phyloP scores from a whole-genome alignment of 169 alveolate species.

The Plasmodium sp. region DNA sequence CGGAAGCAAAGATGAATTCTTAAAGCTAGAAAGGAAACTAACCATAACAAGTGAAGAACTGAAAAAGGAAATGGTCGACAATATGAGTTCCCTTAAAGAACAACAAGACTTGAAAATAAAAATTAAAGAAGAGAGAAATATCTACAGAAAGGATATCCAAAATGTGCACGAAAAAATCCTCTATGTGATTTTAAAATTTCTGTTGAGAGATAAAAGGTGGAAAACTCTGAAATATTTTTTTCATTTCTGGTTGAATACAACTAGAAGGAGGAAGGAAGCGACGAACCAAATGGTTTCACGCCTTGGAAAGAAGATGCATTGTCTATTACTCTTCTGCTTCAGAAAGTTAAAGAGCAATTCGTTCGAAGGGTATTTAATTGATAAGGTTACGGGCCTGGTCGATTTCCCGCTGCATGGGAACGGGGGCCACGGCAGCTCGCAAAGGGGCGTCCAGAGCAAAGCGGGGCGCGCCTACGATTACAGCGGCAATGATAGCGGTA shows the following conservation, averaged over 20 bases:
- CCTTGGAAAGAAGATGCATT: constrained; percentile 21
- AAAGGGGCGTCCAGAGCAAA: neutral
- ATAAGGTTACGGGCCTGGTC: constrained; percentile 14
- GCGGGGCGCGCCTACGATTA: neutral
- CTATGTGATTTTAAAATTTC: constrained; percentile 28
- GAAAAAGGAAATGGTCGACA: constrained; percentile 57
- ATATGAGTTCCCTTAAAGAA: constrained; percentile 63
- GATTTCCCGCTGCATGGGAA: neutral
- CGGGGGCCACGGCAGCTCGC: neutral
- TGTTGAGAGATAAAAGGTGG: constrained; percentile 22
- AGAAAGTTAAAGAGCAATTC: constrained; percentile 36
- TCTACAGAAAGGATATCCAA: constrained; percentile 46
- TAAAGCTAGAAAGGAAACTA: constrained; percentile 51
- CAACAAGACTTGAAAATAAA: constrained; percentile 56
- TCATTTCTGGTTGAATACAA: constrained; percentile 22
- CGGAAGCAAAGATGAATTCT: constrained; percentile 48
- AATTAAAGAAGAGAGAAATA: constrained; percentile 63
- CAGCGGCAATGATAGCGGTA: neutral
- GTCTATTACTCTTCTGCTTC: constrained; percentile 30
- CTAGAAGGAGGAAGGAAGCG: constrained; percentile 28
- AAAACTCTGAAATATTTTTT: constrained; percentile 23
- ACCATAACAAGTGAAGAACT: constrained; percentile 62
- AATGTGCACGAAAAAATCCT: constrained; percentile 18
- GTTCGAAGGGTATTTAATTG: constrained; percentile 19
- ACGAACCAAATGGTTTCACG: constrained; percentile 6